Percentiles rank a stretch among this genome's conserved stretches.
phyloP scores from a whole-genome alignment of 2,329 filamentous ascomycete genomes.

The Raffaelea albimanens region DNA sequence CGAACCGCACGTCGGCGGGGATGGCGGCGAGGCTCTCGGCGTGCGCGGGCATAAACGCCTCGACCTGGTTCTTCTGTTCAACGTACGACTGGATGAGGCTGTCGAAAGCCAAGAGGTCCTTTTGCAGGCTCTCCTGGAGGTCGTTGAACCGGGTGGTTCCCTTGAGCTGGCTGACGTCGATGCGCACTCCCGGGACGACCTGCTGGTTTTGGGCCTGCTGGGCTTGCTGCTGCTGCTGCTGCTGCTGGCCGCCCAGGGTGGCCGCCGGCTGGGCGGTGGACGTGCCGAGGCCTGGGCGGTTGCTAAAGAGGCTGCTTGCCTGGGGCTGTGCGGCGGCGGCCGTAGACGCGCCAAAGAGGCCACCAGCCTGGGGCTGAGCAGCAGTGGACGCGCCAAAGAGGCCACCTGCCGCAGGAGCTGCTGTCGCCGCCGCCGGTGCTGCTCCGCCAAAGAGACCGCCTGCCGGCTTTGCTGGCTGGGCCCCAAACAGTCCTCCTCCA shows the following conservation, averaged over 20 bases:
- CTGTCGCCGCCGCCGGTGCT: constrained; percentile 13
- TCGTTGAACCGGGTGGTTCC: constrained; percentile 89
- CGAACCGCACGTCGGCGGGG: constrained; percentile 33
- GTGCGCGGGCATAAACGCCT: constrained; percentile 53
- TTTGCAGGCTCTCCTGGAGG: constrained; percentile 71
- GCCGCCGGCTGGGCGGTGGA: background rate
- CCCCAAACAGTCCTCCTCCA: background rate
- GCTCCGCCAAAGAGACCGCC: constrained; percentile 23
- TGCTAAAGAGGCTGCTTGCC: no score
- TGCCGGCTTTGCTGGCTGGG: constrained; percentile 1
- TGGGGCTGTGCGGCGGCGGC: background rate
- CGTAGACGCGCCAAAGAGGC: background rate
- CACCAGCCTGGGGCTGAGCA: background rate
- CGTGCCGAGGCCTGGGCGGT: no score
- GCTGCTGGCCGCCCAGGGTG: background rate
- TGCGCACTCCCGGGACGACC: constrained; percentile 61
- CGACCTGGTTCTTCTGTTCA: constrained; percentile 65
- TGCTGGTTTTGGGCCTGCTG: constrained; percentile 26
- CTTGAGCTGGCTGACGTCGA: constrained; percentile 69
- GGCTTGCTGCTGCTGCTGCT: constrained; percentile 9
- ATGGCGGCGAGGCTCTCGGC: constrained; percentile 27
- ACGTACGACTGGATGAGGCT: constrained; percentile 73
- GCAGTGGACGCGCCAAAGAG: constrained; percentile 10
- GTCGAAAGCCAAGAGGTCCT: constrained; percentile 69
- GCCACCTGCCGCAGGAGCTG: constrained; percentile 10